Base-by-base conservation (phyloP, 1,139 yeast species). In the Zygosaccharomyces sapae region DNA sequence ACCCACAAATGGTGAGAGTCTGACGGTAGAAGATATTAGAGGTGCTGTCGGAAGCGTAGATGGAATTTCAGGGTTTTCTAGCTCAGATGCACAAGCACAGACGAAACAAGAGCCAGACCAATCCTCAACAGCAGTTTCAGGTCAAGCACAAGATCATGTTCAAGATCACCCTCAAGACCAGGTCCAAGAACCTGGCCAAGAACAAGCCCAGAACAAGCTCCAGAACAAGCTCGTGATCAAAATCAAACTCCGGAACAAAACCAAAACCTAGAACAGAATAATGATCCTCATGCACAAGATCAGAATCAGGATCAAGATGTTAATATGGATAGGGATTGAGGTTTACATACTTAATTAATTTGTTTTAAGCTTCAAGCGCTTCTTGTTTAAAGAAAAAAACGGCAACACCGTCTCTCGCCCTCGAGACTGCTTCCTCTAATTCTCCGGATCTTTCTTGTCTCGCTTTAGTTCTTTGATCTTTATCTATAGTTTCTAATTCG, bases 21-120 rank as follows among this genome's bases (percentile, higher is more conserved):
- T 79, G 44, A 70, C 79, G 3, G 79, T 74, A 44, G 80, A 76
- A 8, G 85, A 79, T 56, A 80, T 80, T 38, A 73, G 83, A 58
- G 83, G 83, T 20, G 86, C 86, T 8, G 84, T 80, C 6, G 83
- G 82, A 10, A 62, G 61, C 20, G 75, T 76, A 34, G 81, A 74
- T 42, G 67, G 76, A 1, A 74, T 76, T 48, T 76, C 80, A 1
- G 80, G 81, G 3, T 67, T 76, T 19, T 66, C 71, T 1, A 56
- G 70, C 60, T 24, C 66, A 61, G 52, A 61, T 48, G 45, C 54
- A 29, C 33, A 38, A 20, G 37, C 49, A 9, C 42, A 41, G 13
- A 31, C 41, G 34, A 30, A 43, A 39, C 38, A 42, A 33, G 49
- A 48, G 43, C 47, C 47, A 43, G 54, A 48, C 38, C 41, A 45